phyloP scores from a whole-genome alignment of 257 asterid genomes.

The Forsythia suspensa region DNA sequence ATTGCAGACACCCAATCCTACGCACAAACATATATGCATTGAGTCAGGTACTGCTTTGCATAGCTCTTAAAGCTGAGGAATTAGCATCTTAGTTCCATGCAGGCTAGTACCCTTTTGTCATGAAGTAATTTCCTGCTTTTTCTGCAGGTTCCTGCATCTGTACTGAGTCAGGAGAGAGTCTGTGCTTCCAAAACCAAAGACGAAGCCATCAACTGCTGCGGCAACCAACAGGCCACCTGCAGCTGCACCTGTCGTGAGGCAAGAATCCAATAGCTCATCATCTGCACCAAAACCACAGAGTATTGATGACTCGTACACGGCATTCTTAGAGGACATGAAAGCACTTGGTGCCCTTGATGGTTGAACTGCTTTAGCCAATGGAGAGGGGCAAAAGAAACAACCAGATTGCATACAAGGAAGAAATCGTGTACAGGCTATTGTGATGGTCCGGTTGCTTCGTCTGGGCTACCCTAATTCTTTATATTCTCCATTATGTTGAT shows the following conservation, averaged over 20 bases:
- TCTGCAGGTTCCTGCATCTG: constrained; percentile 89
- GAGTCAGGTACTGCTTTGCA: background rate
- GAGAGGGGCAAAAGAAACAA: background rate
- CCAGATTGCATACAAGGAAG: background rate
- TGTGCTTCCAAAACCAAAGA: constrained; percentile 63
- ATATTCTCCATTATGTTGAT: background rate
- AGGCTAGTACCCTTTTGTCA: background rate
- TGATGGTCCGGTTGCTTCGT: background rate
- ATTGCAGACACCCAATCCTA: too few species aligned
- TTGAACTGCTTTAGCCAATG: constrained; percentile 18
- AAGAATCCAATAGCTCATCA: constrained; percentile 39
- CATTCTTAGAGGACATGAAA: constrained; percentile 94
- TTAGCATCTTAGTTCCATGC: background rate
- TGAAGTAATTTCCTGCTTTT: background rate
- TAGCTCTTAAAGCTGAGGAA: background rate
- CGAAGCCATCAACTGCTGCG: constrained; percentile 41
- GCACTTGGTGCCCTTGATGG: constrained; percentile 89
- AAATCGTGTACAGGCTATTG: background rate
- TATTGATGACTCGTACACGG: constrained; percentile 82
- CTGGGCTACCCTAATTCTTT: background rate
- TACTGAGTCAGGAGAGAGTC: constrained; percentile 86
- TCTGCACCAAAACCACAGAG: constrained; percentile 66
- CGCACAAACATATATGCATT: too few species aligned
- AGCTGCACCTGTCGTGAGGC: constrained; percentile 44
- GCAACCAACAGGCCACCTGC: constrained; percentile 43